Evolutionary conservation across 306 rosid species (phyloP).

Genomic region (Ammopiptanthus mongolicus): DNA sequence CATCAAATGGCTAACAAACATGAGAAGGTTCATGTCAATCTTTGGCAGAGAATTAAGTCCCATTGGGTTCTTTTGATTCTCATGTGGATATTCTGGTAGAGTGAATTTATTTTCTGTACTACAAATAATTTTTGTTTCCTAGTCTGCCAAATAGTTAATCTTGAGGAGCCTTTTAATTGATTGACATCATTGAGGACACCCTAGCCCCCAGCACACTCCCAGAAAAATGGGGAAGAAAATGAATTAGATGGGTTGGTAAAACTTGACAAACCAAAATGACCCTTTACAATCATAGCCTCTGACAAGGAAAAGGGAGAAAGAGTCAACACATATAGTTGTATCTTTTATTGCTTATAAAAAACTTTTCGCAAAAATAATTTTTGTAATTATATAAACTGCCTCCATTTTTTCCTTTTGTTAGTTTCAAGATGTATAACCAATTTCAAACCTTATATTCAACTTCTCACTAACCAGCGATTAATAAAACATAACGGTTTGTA

Average conservation of each 20-base stretch:
- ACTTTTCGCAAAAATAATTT: neutral
- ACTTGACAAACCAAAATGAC: neutral
- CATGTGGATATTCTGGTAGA: slow-evolving; percentile 12
- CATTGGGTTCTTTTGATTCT: slow-evolving; percentile 27
- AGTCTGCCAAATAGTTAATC: neutral
- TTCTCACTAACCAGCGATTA: too few species aligned
- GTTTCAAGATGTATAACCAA: too few species aligned
- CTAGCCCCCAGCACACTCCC: slow-evolving; percentile 23
- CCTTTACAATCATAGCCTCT: slow-evolving; percentile 21
- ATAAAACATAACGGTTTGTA: too few species aligned
- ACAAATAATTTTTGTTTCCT: slow-evolving; percentile 4
- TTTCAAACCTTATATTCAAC: too few species aligned
- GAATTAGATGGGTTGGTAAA: neutral
- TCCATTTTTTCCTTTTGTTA: too few species aligned
- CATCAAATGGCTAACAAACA: slow-evolving; percentile 26
- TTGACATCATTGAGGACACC: slow-evolving; percentile 30
- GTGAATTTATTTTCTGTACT: slow-evolving; percentile 9
- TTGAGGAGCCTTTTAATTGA: slow-evolving; percentile 23
- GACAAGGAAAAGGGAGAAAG: slow-evolving; percentile 16
- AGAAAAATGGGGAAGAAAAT: neutral
- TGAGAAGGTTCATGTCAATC: slow-evolving; percentile 30
- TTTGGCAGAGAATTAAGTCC: slow-evolving; percentile 24
- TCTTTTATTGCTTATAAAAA: neutral
- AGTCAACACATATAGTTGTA: neutral
- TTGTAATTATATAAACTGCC: neutral